Conservation (phyloP, 2,329 filamentous ascomycete species). For the Polychaeton citri region DNA sequence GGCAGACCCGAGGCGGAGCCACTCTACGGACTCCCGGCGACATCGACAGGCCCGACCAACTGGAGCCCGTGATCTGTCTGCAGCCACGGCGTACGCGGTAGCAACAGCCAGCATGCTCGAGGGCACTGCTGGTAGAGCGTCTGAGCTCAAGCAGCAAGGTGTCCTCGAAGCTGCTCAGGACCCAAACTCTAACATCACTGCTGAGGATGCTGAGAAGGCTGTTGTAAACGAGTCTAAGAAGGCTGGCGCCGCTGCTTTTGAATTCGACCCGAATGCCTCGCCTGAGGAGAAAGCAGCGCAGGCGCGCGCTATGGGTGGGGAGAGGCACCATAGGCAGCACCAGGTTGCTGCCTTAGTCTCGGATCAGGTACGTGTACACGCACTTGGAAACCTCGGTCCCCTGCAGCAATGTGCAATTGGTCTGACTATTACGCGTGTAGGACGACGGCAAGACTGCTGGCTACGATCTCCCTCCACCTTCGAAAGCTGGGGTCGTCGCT, state of each 20-base stretch:
- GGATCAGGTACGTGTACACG: slow-evolving; percentile 52
- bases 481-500: slow-evolving; percentile 53
- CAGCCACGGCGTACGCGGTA: slow-evolving; percentile 8
- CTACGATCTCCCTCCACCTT: slow-evolving; percentile 66
- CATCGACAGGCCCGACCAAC: no score
- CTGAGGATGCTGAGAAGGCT: slow-evolving; percentile 58
- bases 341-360: slow-evolving; percentile 61
- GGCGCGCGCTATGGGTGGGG: slow-evolving; percentile 28
- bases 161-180: slow-evolving; percentile 64
- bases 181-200: slow-evolving; percentile 51
- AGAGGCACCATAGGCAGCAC: slow-evolving; percentile 32
- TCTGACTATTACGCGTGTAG: slow-evolving; percentile 18
- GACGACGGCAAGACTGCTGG: slow-evolving; percentile 55
- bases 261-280: slow-evolving; percentile 76
- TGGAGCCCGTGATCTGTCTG: no score
- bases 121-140: slow-evolving; percentile 15
- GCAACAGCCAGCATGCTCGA: slow-evolving; percentile 15
- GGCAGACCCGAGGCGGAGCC: no score
- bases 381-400: no score
- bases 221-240: slow-evolving; percentile 66
- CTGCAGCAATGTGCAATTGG: no score
- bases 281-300: slow-evolving; percentile 75
- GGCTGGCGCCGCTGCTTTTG: slow-evolving; percentile 66
- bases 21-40: no score
- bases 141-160: slow-evolving; percentile 70